Base-by-base conservation (phyloP, 495 filamentous ascomycete genomes). In the Evansstolkia leycettana region DNA sequence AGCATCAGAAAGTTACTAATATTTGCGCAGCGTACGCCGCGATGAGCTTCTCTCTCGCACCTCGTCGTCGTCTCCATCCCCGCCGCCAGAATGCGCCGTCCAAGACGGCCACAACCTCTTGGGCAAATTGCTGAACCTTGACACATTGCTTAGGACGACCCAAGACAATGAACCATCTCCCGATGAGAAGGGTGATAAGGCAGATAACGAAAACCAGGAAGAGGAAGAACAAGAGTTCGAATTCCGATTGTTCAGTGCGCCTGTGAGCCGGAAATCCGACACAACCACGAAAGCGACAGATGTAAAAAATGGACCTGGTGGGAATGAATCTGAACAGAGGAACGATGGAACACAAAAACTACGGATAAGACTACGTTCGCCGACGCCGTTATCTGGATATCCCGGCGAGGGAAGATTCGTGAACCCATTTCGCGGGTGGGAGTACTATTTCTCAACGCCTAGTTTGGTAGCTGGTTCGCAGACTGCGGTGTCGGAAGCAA, bases 191-290 rank as follows among this genome's bases (percentile, higher is more conserved):
- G 14, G 10, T 12, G 15, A 14, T 16, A 46, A 23, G 20, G 38
- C 8, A 31, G 39, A 16, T 34, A 38, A 24, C 0, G 34, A 15
- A 7, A 27, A 31, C 14, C 37, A 49, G 1, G 60, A 65, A 16
- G 61, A 59, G 1, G 60, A 62, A 20, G 64, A 67, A 37, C 57
- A 67, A 42, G 64, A 65, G 38, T 67, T 65, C 42, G 61, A 65
- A 30, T 67, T 67, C 41, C 58, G 64, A 3, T 39, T 67, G 17
- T 67, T 67, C 52, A 61, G 55, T 32, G 58, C 54, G 7, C 58
- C 60, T 2, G 33, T 41, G 3, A 51, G 44, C 25, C 31, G 34
- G 7, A 47, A 39, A 27, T 1, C 15, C 17, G 28, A 41, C 4
- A 28, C 36, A 10, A 32, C 33, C 2, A 17, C 17, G 7, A 37